Evolutionary conservation across 495 filamentous ascomycete genomes (phyloP).

Genomic region (Trichocladium uniseriatum): DNA sequence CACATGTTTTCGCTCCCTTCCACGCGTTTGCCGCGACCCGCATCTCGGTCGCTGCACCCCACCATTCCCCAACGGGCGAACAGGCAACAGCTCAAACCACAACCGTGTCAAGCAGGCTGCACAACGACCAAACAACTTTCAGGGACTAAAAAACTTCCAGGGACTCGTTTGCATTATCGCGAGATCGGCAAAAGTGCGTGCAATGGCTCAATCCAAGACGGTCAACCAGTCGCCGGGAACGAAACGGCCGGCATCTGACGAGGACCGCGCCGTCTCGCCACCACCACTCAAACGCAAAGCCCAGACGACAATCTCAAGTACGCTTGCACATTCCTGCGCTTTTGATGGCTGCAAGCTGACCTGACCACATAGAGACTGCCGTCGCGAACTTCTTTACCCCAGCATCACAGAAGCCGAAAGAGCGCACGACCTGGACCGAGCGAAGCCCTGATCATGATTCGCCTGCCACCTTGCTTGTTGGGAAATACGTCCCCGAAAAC

Average conservation of each 20-base stretch:
- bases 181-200: too few species aligned
- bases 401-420: slow-evolving; percentile 72
- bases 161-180: too few species aligned
- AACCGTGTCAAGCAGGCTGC: too few species aligned
- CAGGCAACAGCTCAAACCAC: too few species aligned
- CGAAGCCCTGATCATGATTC: slow-evolving; percentile 36
- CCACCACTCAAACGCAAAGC: slow-evolving; percentile 54
- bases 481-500: slow-evolving; percentile 48
- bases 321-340: background rate
- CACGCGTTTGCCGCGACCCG: too few species aligned
- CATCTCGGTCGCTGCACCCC: too few species aligned
- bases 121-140: too few species aligned
- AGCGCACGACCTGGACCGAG: slow-evolving; percentile 66
- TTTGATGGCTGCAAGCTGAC: background rate
- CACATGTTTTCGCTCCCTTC: too few species aligned
- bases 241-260: slow-evolving; percentile 19
- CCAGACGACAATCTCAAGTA: slow-evolving; percentile 67
- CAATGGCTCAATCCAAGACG: too few species aligned
- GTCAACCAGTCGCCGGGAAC: background rate
- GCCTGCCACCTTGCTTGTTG: slow-evolving; percentile 59
- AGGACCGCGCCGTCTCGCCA: slow-evolving; percentile 42
- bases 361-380: slow-evolving; percentile 43
- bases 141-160: too few species aligned
- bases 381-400: slow-evolving; percentile 87
- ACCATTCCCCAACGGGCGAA: too few species aligned